These are phyloP conservation scores for Ophiostoma piceae DNA, from an alignment of 2,329 filamentous ascomycete genomes.

Conservation along the genomic window DNA sequence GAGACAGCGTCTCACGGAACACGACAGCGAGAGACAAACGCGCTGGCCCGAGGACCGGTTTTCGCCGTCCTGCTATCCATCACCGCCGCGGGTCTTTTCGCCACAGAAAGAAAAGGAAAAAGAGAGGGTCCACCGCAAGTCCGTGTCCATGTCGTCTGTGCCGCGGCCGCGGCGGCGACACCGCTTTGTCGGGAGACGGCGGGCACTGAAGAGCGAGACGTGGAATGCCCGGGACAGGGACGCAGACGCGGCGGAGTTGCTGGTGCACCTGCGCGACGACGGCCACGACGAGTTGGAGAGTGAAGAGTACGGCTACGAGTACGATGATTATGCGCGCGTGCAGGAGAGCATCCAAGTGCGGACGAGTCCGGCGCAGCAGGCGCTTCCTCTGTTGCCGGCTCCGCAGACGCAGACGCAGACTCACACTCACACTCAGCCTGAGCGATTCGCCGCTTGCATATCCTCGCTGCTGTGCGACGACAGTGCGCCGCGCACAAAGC, in stretches of 20 bases:
- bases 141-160: background rate
- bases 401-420: background rate
- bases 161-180: background rate
- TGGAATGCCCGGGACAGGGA: slow-evolving; percentile 20
- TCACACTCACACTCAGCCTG: background rate
- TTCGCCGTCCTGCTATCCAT: slow-evolving; percentile 20
- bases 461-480: slow-evolving; percentile 21
- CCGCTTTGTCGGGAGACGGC: background rate
- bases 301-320: background rate
- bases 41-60: background rate
- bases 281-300: background rate
- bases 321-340: background rate
- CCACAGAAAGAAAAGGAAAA: too few species aligned
- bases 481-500: slow-evolving; percentile 15
- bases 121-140: background rate
- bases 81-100: slow-evolving; percentile 7
- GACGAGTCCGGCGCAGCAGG: background rate
- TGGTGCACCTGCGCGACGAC: slow-evolving; percentile 21
- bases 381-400: background rate
- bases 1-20: background rate
- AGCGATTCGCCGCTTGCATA: slow-evolving; percentile 13
- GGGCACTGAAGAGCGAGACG: background rate
- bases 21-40: background rate
- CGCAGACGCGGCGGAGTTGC: slow-evolving; percentile 20
- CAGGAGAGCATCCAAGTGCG: background rate